Percentiles rank a stretch among this genome's conserved stretches.
Conservation (phyloP, 371 early-diverging fungal genomes). For the Pancytospora epiphaga region DNA sequence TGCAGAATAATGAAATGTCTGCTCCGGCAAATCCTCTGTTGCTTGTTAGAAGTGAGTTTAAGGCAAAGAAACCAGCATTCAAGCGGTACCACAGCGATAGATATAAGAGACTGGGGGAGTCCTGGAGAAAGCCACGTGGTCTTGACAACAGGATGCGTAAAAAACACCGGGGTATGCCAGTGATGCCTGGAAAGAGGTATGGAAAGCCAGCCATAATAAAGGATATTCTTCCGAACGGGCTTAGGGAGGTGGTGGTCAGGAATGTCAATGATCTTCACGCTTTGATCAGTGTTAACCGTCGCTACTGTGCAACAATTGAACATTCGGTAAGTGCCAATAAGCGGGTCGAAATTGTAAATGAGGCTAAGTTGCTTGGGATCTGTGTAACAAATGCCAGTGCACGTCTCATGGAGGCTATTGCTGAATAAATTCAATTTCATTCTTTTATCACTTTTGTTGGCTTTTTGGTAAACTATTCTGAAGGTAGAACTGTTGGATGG, state of each 20-base stretch:
- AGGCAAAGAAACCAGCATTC: slow-evolving; percentile 96
- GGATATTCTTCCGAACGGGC: slow-evolving; percentile 87
- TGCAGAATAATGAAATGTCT: not conserved
- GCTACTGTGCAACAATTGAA: slow-evolving; percentile 95
- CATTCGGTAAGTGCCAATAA: slow-evolving; percentile 89
- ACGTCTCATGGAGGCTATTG: slow-evolving; percentile 78
- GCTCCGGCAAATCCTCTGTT: slow-evolving; percentile 29
- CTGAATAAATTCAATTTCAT: slow-evolving; percentile 62
- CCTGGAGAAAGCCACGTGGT: slow-evolving; percentile 99
- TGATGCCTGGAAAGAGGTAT: slow-evolving; percentile 94
- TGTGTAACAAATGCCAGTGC: slow-evolving; percentile 90
- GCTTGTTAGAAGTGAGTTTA: slow-evolving; percentile 22
- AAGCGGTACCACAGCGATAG: slow-evolving; percentile 94
- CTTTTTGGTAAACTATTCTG: not conserved
- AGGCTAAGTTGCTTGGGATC: slow-evolving; percentile 88
- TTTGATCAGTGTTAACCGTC: slow-evolving; percentile 90
- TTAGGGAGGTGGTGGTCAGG: slow-evolving; percentile 85
- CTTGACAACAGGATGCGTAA: slow-evolving; percentile 97
- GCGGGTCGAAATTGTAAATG: slow-evolving; percentile 83
- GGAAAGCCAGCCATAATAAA: slow-evolving; percentile 74
- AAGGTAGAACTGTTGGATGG: no score
- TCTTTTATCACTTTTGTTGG: slow-evolving; percentile 2
- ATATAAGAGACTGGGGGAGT: slow-evolving; percentile 64
- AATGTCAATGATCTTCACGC: slow-evolving; percentile 87
- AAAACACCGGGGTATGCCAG: slow-evolving; percentile 87